Evolutionary conservation across 805 yeast genomes (phyloP).

Genomic region (Candida krabiensis): DNA sequence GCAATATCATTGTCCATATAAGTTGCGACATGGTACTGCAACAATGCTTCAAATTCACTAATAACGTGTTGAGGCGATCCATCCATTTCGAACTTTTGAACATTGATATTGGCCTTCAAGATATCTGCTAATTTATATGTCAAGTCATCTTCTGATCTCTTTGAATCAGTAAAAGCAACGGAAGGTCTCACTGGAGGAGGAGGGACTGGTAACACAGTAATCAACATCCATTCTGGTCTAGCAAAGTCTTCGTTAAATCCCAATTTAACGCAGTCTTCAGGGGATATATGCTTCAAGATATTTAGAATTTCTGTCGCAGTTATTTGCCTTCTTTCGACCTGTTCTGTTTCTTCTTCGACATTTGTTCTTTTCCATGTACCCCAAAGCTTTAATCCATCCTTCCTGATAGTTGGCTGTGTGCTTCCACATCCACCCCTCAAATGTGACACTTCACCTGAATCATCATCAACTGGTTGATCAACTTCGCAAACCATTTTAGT

Average conservation of each 20-base stretch:
- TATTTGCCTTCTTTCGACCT: constrained; percentile 87
- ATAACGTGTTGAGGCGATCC: constrained; percentile 99
- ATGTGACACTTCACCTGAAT: constrained; percentile 35
- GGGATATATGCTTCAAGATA: constrained; percentile 86
- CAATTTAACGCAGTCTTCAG: constrained; percentile 74
- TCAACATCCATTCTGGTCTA: constrained; percentile 97
- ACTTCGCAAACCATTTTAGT: constrained; percentile 95
- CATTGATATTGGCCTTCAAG: constrained; percentile 92
- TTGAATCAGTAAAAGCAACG: constrained; percentile 96
- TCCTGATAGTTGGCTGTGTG: constrained; percentile 91
- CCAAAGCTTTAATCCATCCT: constrained; percentile 93
- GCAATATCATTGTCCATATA: constrained; percentile 99
- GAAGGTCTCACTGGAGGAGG: constrained; percentile 99
- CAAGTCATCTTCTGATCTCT: constrained; percentile 98
- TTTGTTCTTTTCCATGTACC: constrained; percentile 96
- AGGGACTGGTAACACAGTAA: constrained; percentile 98
- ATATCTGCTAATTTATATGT: constrained; percentile 97
- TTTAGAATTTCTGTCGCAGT: constrained; percentile 87
- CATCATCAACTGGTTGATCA: constrained; percentile 68
- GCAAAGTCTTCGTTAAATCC: constrained; percentile 97
- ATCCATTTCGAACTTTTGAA: constrained; percentile 96
- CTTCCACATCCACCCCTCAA: constrained; percentile 97
- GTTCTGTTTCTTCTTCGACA: constrained; percentile 76
- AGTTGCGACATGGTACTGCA: constrained; percentile 98
- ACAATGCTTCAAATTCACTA: constrained; percentile 90